A percentile compares a stretch with the other conserved stretches of the same genome.
Conservation (phyloP, 1,284 basidiomycete genomes). For the Tilletia horrida region DNA sequence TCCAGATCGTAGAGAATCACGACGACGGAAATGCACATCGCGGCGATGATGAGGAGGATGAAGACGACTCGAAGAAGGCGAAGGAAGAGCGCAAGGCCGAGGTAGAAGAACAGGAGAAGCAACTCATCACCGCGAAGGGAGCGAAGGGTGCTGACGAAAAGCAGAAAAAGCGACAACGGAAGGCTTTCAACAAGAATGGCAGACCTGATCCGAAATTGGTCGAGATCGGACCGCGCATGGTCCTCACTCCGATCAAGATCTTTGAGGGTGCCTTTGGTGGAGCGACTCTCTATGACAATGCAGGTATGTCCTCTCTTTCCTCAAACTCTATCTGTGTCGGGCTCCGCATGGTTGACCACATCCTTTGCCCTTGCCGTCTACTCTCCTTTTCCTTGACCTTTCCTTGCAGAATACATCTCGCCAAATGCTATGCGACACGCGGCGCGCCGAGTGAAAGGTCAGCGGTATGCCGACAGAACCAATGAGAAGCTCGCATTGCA, state of each 20-base stretch:
- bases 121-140: slow-evolving; percentile 20
- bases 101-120: slow-evolving; percentile 59
- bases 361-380: slow-evolving; percentile 21
- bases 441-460: slow-evolving; percentile 69
- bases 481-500: slow-evolving; percentile 69
- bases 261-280: slow-evolving; percentile 96
- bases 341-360: slow-evolving; percentile 8
- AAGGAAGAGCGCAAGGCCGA: slow-evolving; percentile 28
- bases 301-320: slow-evolving; percentile 61
- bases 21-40: slow-evolving; percentile 59
- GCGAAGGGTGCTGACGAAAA: slow-evolving; percentile 26
- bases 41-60: slow-evolving; percentile 47
- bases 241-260: slow-evolving; percentile 93
- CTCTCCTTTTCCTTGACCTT: slow-evolving; percentile 4
- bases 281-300: slow-evolving; percentile 92
- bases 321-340: slow-evolving; percentile 15
- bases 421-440: slow-evolving; percentile 77
- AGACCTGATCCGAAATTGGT: slow-evolving; percentile 43
- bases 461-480: slow-evolving; percentile 76
- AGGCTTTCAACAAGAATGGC: slow-evolving; percentile 21
- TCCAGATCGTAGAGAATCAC: slow-evolving; percentile 69
- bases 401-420: slow-evolving; percentile 79
- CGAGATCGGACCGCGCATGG: slow-evolving; percentile 88
- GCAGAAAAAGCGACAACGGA: slow-evolving; percentile 22
- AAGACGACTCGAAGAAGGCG: slow-evolving; percentile 59